These are phyloP conservation scores for Phytophthora vignae DNA, from an alignment of 352 stramenopile species.

Conservation along the genomic window DNA sequence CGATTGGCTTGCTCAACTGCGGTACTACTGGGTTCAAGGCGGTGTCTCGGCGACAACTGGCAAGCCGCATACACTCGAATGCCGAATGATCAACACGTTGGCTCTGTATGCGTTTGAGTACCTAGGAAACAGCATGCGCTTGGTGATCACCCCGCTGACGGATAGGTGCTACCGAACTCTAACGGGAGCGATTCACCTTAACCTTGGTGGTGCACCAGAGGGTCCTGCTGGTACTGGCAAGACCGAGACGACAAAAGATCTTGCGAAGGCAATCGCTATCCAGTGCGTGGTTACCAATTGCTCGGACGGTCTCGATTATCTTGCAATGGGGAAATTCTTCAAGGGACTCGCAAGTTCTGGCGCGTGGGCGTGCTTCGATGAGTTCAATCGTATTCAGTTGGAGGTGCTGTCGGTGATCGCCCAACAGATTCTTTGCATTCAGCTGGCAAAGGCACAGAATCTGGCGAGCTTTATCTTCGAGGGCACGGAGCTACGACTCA, in stretches of 20 bases:
- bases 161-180: slow-evolving; percentile 93
- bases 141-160: slow-evolving; percentile 94
- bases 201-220: slow-evolving; percentile 91
- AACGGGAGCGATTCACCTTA: slow-evolving; percentile 91
- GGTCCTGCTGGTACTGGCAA: slow-evolving; percentile 93
- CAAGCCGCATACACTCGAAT: slow-evolving; percentile 87
- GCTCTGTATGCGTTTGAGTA: slow-evolving; percentile 94
- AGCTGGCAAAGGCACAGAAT: slow-evolving; percentile 84
- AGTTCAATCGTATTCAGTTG: slow-evolving; percentile 95
- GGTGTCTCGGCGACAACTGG: slow-evolving; percentile 87
- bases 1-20: slow-evolving; percentile 94
- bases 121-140: slow-evolving; percentile 90
- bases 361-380: slow-evolving; percentile 93
- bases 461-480: slow-evolving; percentile 92
- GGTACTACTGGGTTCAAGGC: slow-evolving; percentile 92
- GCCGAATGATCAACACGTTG: slow-evolving; percentile 94
- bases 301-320: slow-evolving; percentile 90
- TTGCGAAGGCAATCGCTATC: slow-evolving; percentile 93
- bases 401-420: slow-evolving; percentile 94
- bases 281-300: slow-evolving; percentile 96
- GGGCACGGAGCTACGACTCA: slow-evolving; percentile 90
- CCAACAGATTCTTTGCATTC: slow-evolving; percentile 93
- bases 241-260: slow-evolving; percentile 94
- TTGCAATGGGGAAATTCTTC: slow-evolving; percentile 95
- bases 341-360: slow-evolving; percentile 92